phyloP scores from a whole-genome alignment of 257 asterid species.

The Jasminum sambac region DNA sequence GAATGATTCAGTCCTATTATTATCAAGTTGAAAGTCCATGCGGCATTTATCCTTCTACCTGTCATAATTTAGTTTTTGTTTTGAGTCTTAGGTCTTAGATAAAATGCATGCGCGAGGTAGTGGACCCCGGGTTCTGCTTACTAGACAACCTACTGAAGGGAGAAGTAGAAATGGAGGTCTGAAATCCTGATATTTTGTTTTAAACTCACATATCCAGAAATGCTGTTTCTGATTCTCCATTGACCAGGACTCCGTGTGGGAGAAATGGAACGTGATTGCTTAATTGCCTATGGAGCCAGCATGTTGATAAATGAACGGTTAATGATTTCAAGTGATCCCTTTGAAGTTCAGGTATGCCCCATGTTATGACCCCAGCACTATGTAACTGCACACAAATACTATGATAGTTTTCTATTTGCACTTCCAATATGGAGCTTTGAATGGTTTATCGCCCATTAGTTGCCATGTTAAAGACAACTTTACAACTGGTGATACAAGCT shows the following conservation, averaged over 20 bases:
- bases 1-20: not conserved
- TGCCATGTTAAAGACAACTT: conserved; percentile 2
- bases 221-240: conserved; percentile 24
- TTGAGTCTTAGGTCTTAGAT: conserved; percentile 66
- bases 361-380: not conserved
- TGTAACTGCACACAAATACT: not conserved
- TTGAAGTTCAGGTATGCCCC: conserved; percentile 79
- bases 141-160: conserved; percentile 99
- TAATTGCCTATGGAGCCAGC: conserved; percentile 98
- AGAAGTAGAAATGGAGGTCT: conserved; percentile 88
- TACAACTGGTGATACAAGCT: no score
- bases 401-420: not conserved
- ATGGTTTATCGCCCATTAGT: not conserved
- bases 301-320: conserved; percentile 85
- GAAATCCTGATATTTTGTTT: conserved; percentile 11
- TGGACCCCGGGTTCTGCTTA: conserved; percentile 86
- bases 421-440: not conserved
- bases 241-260: conserved; percentile 86
- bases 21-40: not conserved
- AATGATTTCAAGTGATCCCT: conserved; percentile 96
- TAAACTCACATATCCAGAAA: not conserved
- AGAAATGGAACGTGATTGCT: conserved; percentile 99
- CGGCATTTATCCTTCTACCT: conserved; percentile 10
- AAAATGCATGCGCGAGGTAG: conserved; percentile 98
- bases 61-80: conserved; percentile 12